Conservation (phyloP, 139 green algal species). For the Coccomyxa sp. region DNA sequence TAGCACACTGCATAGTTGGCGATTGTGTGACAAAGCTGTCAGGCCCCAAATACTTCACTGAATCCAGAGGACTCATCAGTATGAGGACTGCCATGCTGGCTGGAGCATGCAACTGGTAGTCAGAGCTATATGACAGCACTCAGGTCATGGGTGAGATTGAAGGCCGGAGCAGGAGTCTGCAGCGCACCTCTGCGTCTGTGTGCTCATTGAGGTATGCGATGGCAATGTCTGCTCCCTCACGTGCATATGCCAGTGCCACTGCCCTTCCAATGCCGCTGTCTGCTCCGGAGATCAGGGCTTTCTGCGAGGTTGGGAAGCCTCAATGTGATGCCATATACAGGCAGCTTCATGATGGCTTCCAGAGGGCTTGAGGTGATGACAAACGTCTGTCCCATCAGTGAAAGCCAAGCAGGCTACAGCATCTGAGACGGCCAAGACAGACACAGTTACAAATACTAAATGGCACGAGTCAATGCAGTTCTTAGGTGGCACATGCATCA, state of each 20-base stretch:
- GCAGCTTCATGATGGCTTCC: too few relatives aligned
- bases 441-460: too few relatives aligned
- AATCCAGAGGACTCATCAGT: background rate
- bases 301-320: too few relatives aligned
- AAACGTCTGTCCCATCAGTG: too few relatives aligned
- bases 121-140: background rate
- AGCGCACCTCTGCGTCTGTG: constrained; percentile 18
- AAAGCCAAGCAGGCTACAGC: too few relatives aligned
- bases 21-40: background rate
- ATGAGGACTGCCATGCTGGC: background rate
- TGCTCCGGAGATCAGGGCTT: constrained; percentile 6
- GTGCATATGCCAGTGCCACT: constrained; percentile 15
- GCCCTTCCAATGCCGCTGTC: constrained; percentile 25
- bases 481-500: too few relatives aligned
- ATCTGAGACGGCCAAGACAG: too few relatives aligned
- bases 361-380: too few relatives aligned
- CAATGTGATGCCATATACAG: too few relatives aligned
- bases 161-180: too few relatives aligned
- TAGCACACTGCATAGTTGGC: background rate
- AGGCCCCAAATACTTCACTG: background rate
- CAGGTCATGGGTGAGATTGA: too few relatives aligned
- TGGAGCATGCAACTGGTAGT: background rate
- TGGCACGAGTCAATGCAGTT: too few relatives aligned
- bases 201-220: constrained; percentile 28
- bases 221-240: constrained; percentile 23